A percentile compares a stretch with the other conserved stretches of the same genome.
phyloP scores from a whole-genome alignment of 192 early-diverging fungal species.

The Coemansia sp. region DNA sequence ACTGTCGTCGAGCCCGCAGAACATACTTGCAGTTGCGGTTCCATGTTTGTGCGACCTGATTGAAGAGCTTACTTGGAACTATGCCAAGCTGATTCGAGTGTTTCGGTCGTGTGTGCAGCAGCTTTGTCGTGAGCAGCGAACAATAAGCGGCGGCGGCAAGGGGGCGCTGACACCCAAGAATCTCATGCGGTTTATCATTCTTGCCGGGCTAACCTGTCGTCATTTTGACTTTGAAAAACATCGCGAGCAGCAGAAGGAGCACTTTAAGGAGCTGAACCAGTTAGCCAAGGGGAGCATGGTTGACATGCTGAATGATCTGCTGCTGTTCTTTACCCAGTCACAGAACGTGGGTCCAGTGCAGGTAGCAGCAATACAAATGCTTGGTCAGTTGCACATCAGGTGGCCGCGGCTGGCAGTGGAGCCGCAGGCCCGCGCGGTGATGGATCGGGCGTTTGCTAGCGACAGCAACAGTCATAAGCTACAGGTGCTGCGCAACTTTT shows the following conservation, averaged over 20 bases:
- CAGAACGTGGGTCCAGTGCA: constrained; percentile 44
- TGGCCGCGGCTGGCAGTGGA: constrained; percentile 67
- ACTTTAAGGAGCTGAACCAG: constrained; percentile 47
- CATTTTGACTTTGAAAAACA: constrained; percentile 80
- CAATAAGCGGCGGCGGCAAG: constrained; percentile 26
- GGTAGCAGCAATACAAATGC: constrained; percentile 60
- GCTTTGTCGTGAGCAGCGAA: constrained; percentile 53
- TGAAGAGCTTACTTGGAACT: constrained; percentile 58
- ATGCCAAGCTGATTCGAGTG: constrained; percentile 54
- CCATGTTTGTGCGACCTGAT: constrained; percentile 74
- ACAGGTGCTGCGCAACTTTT: constrained; percentile 70
- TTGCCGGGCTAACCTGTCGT: constrained; percentile 70
- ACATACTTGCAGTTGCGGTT: constrained; percentile 63
- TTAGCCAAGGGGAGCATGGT: constrained; percentile 23
- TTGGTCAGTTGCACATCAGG: constrained; percentile 73
- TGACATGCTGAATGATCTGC: constrained; percentile 38
- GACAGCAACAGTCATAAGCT: constrained; percentile 57
- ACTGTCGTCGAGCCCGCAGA: constrained; percentile 60
- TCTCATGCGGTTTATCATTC: constrained; percentile 69
- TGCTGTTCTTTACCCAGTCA: constrained; percentile 49
- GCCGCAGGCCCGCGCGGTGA: constrained; percentile 56
- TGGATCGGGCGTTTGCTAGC: constrained; percentile 65
- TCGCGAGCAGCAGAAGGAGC: constrained; percentile 29
- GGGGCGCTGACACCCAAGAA: constrained; percentile 42
- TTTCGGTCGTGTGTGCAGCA: constrained; percentile 57